Evolutionary conservation across 345 rosid species (phyloP), one percentile per base, ranked within the genome.

Genomic region (Melaleuca alternifolia): DNA sequence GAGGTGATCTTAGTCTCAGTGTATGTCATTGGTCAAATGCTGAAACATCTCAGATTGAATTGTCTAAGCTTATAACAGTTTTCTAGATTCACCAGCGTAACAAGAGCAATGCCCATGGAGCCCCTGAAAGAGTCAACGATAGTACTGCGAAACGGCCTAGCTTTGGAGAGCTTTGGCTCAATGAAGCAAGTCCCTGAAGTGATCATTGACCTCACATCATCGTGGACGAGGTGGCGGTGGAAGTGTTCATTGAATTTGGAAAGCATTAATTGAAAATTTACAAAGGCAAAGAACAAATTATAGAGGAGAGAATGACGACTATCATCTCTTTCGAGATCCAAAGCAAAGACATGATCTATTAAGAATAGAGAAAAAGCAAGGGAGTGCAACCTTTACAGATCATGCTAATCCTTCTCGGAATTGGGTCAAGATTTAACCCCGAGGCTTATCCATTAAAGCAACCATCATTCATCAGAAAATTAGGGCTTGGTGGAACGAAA

Each of bases 1-100:
- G 37, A 48, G 48, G 24, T n/a, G n/a, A 2, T 16, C 16, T 23
- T 9, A 20, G 6, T 71, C 48, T 2, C 13, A 23, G n/a, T 54
- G 24, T 16, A 33, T 24, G 0, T 71, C 48, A 5, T 10, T 0
- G 3, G 18, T 4, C 1, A 1, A 33, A 59, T 8, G 77, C 77
- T 56, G 1, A 6, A 28, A n/a, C 33, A n/a, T 59, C 16, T 59
- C 13, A 8, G 65, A 59, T 59, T 7, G 33, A 62, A 28, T 33
- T 13, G n/a, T n/a, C n/a, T n/a, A n/a, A n/a, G n/a, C n/a, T n/a
- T n/a, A n/a, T n/a, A n/a, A n/a, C n/a, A n/a, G n/a, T n/a, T n/a
- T n/a, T n/a, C n/a, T n/a, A n/a, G n/a, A n/a, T n/a, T n/a, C n/a
- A n/a, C n/a, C n/a, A n/a, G n/a, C n/a, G n/a, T n/a, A n/a, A n/a